phyloP scores from a whole-genome alignment of 2,329 filamentous ascomycete species.

The Fusarium continuum region DNA sequence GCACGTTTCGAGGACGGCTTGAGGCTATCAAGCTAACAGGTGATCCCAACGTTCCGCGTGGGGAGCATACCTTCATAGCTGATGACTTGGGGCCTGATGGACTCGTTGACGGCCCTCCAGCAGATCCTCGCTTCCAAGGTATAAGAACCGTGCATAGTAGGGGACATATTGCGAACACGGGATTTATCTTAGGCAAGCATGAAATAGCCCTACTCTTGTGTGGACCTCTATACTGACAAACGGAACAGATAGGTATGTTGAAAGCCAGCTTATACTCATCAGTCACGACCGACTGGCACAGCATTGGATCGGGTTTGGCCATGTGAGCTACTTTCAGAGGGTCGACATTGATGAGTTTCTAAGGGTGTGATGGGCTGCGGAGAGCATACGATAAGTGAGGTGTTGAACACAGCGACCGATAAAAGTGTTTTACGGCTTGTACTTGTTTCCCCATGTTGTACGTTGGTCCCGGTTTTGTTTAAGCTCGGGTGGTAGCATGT shows the following conservation, averaged over 20 bases:
- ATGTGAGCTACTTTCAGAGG: constrained; percentile 69
- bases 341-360: constrained; percentile 66
- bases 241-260: constrained; percentile 73
- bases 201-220: fast-evolving
- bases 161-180: constrained; percentile 80
- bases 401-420: neutral
- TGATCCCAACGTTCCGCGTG: constrained; percentile 87
- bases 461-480: neutral
- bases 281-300: constrained; percentile 81
- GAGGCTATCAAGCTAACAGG: constrained; percentile 92
- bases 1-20: constrained; percentile 71
- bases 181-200: constrained; percentile 73
- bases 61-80: constrained; percentile 82
- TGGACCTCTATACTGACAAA: neutral
- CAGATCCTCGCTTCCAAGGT: constrained; percentile 76
- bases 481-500: neutral
- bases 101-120: constrained; percentile 65
- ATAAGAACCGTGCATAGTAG: constrained; percentile 76
- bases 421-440: neutral
- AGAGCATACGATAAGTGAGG: neutral
- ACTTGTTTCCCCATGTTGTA: neutral
- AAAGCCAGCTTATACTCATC: constrained; percentile 79
- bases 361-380: constrained; percentile 1
- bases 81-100: constrained; percentile 78
- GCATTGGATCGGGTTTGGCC: constrained; percentile 75